Evolutionary conservation across 2,329 filamentous ascomycete genomes (phyloP).

Genomic region (Blastomyces parvus): DNA sequence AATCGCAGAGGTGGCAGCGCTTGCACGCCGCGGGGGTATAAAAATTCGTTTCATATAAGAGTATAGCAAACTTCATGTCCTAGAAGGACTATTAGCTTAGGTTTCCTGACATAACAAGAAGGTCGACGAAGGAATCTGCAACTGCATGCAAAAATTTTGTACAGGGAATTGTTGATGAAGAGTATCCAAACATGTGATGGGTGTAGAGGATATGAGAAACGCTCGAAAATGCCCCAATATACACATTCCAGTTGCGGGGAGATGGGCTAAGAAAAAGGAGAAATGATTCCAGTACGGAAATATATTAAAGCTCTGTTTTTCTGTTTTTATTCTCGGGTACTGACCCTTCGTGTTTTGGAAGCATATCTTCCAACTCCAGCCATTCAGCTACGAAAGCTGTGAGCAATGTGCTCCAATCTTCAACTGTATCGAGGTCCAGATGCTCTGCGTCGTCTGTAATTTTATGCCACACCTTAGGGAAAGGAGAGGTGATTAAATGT

Average conservation of each 20-base stretch:
- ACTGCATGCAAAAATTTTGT: neutral
- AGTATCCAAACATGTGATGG: neutral
- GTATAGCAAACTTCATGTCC: neutral
- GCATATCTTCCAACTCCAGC: constrained; percentile 66
- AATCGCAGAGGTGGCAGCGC: no score
- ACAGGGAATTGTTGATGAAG: neutral
- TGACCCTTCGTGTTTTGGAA: constrained; percentile 23
- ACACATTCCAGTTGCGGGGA: neutral
- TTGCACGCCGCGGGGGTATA: neutral
- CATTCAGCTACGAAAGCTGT: constrained; percentile 82
- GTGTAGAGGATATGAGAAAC: neutral
- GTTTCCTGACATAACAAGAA: neutral
- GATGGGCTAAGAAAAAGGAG: neutral
- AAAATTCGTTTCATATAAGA: neutral
- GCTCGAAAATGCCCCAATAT: neutral
- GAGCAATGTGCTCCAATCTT: constrained; percentile 80
- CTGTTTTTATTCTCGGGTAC: constrained; percentile 11
- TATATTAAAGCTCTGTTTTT: constrained; percentile 37
- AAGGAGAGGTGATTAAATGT: constrained; percentile 64
- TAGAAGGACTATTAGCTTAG: constrained; percentile 1
- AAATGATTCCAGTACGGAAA: constrained; percentile 11
- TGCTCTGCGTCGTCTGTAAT: constrained; percentile 75
- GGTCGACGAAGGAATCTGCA: neutral
- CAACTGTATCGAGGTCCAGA: constrained; percentile 66
- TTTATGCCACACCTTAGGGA: constrained; percentile 65